Conservation (phyloP, 164 flowering plant genomes). For the Berberis vulgaris region DNA sequence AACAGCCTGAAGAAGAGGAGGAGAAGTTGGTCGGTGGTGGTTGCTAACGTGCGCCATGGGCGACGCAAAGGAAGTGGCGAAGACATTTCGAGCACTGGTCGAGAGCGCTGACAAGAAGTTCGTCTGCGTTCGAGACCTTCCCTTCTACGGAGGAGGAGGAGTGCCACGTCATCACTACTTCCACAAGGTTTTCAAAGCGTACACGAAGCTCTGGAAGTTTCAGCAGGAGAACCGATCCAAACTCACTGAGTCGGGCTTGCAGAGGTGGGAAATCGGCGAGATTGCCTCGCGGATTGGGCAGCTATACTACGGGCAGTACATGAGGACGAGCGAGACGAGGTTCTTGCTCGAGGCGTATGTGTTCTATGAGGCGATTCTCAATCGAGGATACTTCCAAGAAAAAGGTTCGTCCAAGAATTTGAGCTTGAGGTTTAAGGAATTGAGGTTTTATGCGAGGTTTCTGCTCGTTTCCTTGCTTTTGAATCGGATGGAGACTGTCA, state of each 20-base stretch:
- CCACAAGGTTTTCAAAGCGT: slow-evolving; percentile 83
- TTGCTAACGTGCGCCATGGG: slow-evolving; percentile 17
- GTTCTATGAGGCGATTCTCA: slow-evolving; percentile 84
- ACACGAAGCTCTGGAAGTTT: slow-evolving; percentile 79
- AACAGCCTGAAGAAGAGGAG: no score
- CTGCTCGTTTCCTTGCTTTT: slow-evolving; percentile 67
- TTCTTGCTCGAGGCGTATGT: slow-evolving; percentile 72
- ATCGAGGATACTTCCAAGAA: slow-evolving; percentile 52
- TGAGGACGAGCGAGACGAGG: slow-evolving; percentile 75
- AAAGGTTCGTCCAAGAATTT: slow-evolving; percentile 31
- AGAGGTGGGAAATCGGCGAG: slow-evolving; percentile 96
- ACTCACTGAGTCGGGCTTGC: slow-evolving; percentile 66
- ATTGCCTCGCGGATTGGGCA: slow-evolving; percentile 97
- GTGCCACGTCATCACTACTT: slow-evolving; percentile 28
- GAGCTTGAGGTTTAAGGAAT: slow-evolving; percentile 65
- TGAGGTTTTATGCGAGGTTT: slow-evolving; percentile 90
- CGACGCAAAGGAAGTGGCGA: slow-evolving; percentile 21
- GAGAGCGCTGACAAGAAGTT: slow-evolving; percentile 80
- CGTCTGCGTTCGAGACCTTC: slow-evolving; percentile 71
- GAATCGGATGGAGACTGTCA: slow-evolving; percentile 56
- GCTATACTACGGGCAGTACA: slow-evolving; percentile 83
- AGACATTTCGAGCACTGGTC: slow-evolving; percentile 56
- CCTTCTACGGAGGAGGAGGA: slow-evolving; percentile 33
- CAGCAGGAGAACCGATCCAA: slow-evolving; percentile 71
- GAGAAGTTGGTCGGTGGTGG: no score